These are phyloP conservation scores for Albugo candida DNA, from an alignment of 352 stramenopile species.

Conservation along the genomic window DNA sequence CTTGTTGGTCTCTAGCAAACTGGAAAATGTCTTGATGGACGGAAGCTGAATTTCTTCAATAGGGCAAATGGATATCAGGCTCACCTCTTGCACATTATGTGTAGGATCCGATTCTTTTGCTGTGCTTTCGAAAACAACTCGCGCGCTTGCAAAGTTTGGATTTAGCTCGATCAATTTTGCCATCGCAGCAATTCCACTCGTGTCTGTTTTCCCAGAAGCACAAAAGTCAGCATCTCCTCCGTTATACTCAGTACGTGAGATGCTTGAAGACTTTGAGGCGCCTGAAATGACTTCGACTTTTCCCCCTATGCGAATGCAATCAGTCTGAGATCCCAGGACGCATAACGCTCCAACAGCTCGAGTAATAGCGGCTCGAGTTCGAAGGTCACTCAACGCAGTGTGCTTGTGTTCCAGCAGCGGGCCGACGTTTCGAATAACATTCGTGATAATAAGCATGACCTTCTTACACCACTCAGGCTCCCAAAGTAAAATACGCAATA, in stretches of 20 bases:
- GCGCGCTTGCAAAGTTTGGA: slow-evolving; percentile 31
- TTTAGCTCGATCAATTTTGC: slow-evolving; percentile 34
- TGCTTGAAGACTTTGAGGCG: too few relatives aligned
- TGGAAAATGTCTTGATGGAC: slow-evolving; percentile 23
- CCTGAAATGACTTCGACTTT: slow-evolving; percentile 37
- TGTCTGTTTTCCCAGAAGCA: too few relatives aligned
- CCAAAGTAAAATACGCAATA: slow-evolving; percentile 51
- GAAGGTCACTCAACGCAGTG: slow-evolving; percentile 24
- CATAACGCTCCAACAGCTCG: slow-evolving; percentile 62
- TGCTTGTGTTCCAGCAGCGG: slow-evolving; percentile 25
- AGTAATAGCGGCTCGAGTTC: slow-evolving; percentile 46
- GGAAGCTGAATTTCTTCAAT: slow-evolving; percentile 62
- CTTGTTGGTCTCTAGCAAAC: not conserved
- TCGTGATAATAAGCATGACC: slow-evolving; percentile 44
- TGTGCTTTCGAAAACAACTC: slow-evolving; percentile 56
- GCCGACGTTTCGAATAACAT: slow-evolving; percentile 49
- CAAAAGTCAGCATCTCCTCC: too few relatives aligned
- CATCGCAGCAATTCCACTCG: slow-evolving; percentile 4
- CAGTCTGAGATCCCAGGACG: slow-evolving; percentile 64
- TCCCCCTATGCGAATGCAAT: slow-evolving; percentile 66
- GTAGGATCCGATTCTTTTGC: slow-evolving; percentile 48
- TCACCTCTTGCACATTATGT: slow-evolving; percentile 73
- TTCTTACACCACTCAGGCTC: slow-evolving; percentile 35
- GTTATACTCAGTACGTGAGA: too few relatives aligned
- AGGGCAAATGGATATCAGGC: slow-evolving; percentile 34